These are phyloP conservation scores for Hypoxylon sp. DNA, from an alignment of 2,329 filamentous ascomycete species.

Conservation along the genomic window DNA sequence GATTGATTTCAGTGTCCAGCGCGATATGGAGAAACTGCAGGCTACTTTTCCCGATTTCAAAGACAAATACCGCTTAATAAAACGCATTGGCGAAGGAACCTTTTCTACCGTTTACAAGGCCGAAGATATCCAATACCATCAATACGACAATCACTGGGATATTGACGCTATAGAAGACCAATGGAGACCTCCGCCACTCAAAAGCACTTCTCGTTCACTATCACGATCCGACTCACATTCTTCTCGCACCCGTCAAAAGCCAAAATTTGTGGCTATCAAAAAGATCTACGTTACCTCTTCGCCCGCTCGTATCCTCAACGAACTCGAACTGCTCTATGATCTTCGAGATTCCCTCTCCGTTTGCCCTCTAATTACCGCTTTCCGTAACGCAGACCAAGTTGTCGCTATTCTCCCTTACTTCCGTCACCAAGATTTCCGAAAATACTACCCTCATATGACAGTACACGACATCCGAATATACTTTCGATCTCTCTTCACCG, in stretches of 20 bases:
- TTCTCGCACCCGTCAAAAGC: conserved; percentile 54
- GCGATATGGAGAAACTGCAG: conserved; percentile 89
- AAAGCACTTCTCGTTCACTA: conserved; percentile 55
- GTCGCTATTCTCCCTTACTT: conserved; percentile 96
- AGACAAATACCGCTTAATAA: conserved; percentile 87
- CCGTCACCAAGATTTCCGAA: conserved; percentile 91
- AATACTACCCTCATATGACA: conserved; percentile 92
- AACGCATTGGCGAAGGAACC: conserved; percentile 96
- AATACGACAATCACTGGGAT: conserved; percentile 89
- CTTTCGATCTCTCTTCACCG: conserved; percentile 86
- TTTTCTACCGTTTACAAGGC: conserved; percentile 99
- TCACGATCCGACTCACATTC: conserved; percentile 50
- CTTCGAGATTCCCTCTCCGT: conserved; percentile 84
- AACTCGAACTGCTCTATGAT: conserved; percentile 91
- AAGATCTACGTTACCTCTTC: conserved; percentile 99
- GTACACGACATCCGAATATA: conserved; percentile 89
- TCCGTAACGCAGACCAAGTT: conserved; percentile 92
- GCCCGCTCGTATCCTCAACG: conserved; percentile 91
- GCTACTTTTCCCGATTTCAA: conserved; percentile 84
- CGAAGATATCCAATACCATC: conserved; percentile 86
- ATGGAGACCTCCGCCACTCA: conserved; percentile 74
- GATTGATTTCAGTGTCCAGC: conserved; percentile 73
- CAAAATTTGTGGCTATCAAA: conserved; percentile 94
- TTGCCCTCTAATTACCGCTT: conserved; percentile 96
- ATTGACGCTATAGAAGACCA: conserved; percentile 69